phyloP scores from a whole-genome alignment of 805 yeast species.

The Candida nemodendra region DNA sequence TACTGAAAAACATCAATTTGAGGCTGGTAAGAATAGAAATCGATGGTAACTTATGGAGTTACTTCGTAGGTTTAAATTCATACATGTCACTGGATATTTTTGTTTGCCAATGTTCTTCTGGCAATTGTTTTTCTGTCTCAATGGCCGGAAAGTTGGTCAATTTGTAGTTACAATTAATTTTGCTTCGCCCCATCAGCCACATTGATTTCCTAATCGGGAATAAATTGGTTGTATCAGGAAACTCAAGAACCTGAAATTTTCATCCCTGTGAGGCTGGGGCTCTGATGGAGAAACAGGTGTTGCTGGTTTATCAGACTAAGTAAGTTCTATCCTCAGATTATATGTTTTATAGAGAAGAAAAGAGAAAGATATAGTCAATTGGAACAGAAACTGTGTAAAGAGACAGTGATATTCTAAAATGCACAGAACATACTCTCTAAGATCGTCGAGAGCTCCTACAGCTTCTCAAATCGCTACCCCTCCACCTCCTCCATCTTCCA shows the following conservation, averaged over 20 bases:
- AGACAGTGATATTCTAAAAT: conserved; percentile 36
- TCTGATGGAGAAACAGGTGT: conserved; percentile 2
- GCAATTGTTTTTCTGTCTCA: too few relatives aligned
- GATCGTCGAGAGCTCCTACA: conserved; percentile 78
- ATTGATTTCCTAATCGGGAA: conserved; percentile 11
- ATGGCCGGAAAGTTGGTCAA: too few relatives aligned
- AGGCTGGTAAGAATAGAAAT: conserved; percentile 1
- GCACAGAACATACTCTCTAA: conserved; percentile 85
- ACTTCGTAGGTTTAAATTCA: too few relatives aligned
- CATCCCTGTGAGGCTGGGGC: conserved; percentile 7
- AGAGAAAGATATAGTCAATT: too few relatives aligned
- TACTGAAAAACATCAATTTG: too few relatives aligned
- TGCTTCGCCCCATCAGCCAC: conserved; percentile 5
- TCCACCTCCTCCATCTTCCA: conserved; percentile 77
- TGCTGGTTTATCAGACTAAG: too few relatives aligned
- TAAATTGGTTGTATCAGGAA: conserved; percentile 17
- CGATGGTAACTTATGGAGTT: neutral
- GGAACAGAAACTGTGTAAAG: too few relatives aligned
- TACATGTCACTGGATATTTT: neutral
- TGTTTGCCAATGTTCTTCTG: too few relatives aligned
- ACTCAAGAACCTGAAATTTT: conserved; percentile 13
- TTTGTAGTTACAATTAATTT: too few relatives aligned
- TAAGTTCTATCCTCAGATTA: too few relatives aligned
- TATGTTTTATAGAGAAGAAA: too few relatives aligned
- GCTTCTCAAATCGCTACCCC: conserved; percentile 79